phyloP scores from a whole-genome alignment of 2,329 filamentous ascomycete species.

The Lasiodiplodia gonubiensis region DNA sequence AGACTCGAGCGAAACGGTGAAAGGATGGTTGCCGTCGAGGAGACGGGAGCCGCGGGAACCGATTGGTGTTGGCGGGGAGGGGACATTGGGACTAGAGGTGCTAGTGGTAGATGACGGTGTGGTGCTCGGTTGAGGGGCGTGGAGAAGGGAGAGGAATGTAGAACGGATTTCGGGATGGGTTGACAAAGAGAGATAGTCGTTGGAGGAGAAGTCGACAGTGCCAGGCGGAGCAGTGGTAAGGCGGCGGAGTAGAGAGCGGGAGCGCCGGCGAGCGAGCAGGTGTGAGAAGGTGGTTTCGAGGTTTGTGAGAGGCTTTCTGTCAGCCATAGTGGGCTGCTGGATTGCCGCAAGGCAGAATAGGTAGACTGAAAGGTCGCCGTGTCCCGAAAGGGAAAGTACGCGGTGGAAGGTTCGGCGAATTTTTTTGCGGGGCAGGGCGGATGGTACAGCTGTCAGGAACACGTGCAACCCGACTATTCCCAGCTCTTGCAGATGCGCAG shows the following conservation, averaged over 20 bases:
- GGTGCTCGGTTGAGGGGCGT: conserved; percentile 24
- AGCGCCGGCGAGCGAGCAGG: conserved; percentile 49
- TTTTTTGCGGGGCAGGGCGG: conserved; percentile 3
- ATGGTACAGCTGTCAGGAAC: conserved; percentile 7
- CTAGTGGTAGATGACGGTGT: conserved; percentile 64
- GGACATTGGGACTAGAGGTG: conserved; percentile 61
- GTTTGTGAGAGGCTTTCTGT: conserved; percentile 6
- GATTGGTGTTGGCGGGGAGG: conserved; percentile 54
- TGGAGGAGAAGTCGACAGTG: conserved; percentile 66
- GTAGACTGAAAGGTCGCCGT: background rate
- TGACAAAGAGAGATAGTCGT: conserved; percentile 68
- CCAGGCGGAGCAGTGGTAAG: conserved; percentile 41
- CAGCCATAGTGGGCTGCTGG: background rate
- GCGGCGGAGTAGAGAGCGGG: conserved; percentile 41
- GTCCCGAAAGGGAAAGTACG: conserved; percentile 8
- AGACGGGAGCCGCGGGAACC: conserved; percentile 66
- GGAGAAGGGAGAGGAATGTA: conserved; percentile 56
- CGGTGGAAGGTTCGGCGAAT: conserved; percentile 4
- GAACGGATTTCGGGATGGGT: conserved; percentile 54
- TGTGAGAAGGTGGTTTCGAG: conserved; percentile 37
- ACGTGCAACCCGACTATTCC: background rate
- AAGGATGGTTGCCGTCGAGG: conserved; percentile 68
- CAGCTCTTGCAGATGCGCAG: background rate
- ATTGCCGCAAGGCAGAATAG: background rate
- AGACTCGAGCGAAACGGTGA: conserved; percentile 64